Percentiles rank a stretch among this genome's conserved stretches.
Conservation (phyloP, 352 stramenopile genomes). For the Globisporangium uncinulatum region DNA sequence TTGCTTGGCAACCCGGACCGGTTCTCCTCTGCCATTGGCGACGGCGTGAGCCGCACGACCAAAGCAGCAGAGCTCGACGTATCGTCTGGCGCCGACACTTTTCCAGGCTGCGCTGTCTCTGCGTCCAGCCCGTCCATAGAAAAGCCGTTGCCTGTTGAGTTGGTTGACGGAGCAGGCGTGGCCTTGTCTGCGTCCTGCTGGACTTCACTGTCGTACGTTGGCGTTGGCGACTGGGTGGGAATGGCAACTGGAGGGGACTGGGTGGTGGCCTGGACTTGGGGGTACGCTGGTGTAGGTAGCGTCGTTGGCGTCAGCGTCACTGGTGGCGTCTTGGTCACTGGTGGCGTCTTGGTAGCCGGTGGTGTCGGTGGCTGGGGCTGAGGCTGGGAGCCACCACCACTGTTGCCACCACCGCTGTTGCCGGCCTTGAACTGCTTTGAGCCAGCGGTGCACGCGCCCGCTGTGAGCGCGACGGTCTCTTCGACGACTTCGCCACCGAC, state of each 20-base stretch:
- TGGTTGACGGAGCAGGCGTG: not conserved
- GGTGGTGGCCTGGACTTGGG: too few species aligned
- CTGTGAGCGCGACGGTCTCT: conserved; percentile 37
- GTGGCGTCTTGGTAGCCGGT: conserved; percentile 9
- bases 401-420: conserved; percentile 7
- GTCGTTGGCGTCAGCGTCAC: conserved; percentile 10
- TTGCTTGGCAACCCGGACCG: not conserved
- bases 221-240: not conserved
- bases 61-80: not conserved
- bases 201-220: conserved; percentile 1
- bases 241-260: too few species aligned
- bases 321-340: conserved; percentile 8
- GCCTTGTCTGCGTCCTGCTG: conserved; percentile 3
- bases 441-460: conserved; percentile 33
- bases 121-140: conserved; percentile 4
- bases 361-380: conserved; percentile 12
- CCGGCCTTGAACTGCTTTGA: conserved; percentile 27
- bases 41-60: conserved; percentile 1
- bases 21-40: not conserved
- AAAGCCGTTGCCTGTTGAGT: conserved; percentile 1
- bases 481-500: conserved; percentile 30
- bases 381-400: conserved; percentile 5
- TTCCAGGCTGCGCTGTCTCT: conserved; percentile 2
- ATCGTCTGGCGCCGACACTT: conserved; percentile 6
- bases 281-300: not conserved